These are phyloP conservation scores for Calonectria hawksworthii DNA, from an alignment of 2,329 filamentous ascomycete species.

Conservation along the genomic window DNA sequence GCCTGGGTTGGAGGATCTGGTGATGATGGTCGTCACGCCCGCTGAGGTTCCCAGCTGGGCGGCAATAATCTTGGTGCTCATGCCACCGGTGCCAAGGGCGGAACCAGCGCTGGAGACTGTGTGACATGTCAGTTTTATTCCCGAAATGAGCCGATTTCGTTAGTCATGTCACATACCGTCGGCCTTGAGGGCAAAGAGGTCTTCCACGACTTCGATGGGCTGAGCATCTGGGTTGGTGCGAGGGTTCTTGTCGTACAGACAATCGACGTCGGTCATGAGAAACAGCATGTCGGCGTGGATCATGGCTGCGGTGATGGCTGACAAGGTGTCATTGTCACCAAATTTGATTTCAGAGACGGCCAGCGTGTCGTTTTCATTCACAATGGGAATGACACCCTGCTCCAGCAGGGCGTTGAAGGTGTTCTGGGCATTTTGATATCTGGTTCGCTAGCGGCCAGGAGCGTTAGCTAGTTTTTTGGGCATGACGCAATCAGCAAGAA, in stretches of 20 bases:
- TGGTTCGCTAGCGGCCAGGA: constrained; percentile 73
- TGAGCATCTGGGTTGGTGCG: constrained; percentile 86
- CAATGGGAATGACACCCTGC: constrained; percentile 97
- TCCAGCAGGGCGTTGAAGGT: constrained; percentile 91
- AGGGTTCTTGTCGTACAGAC: constrained; percentile 96
- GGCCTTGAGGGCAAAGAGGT: constrained; percentile 85
- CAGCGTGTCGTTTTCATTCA: constrained; percentile 98
- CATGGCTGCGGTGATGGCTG: constrained; percentile 97
- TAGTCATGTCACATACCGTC: constrained; percentile 69
- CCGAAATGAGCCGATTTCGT: neutral
- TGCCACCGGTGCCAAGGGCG: constrained; percentile 91
- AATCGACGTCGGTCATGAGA: constrained; percentile 99
- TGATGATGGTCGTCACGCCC: constrained; percentile 96
- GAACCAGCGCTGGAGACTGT: constrained; percentile 90
- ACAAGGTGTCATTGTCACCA: constrained; percentile 97
- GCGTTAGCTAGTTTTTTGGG: neutral
- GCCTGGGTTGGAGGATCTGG: constrained; percentile 90
- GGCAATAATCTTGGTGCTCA: constrained; percentile 97
- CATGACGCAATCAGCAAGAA: constrained; percentile 8
- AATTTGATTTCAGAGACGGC: constrained; percentile 99
- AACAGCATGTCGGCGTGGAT: constrained; percentile 97
- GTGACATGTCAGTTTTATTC: constrained; percentile 31
- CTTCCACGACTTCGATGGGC: constrained; percentile 92
- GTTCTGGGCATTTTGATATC: constrained; percentile 97
- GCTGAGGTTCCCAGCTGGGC: constrained; percentile 93